Conservation (phyloP, 768 basidiomycete genomes). For the Lactarius evosmus region DNA sequence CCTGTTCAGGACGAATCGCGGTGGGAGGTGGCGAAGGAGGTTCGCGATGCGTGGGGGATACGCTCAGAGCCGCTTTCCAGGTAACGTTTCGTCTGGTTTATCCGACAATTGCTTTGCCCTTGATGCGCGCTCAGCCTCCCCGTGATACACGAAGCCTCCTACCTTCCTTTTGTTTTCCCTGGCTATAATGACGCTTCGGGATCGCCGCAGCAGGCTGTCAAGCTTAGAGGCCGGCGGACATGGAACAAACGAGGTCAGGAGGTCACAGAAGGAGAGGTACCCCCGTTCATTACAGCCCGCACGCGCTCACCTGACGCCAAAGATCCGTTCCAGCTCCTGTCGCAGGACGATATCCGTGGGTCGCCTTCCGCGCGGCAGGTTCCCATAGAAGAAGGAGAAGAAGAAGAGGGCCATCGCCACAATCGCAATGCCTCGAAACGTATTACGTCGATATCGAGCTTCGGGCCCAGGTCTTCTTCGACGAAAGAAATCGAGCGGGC, state of each 20-base stretch:
- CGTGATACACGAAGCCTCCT: slow-evolving; percentile 26
- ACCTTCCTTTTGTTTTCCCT: slow-evolving; percentile 27
- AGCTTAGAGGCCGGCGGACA: slow-evolving; percentile 24
- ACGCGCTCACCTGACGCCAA: slow-evolving; percentile 12
- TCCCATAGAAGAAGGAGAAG: neutral
- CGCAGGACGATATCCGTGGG: slow-evolving; percentile 17
- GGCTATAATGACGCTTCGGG: slow-evolving; percentile 17
- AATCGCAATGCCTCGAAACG: slow-evolving; percentile 17
- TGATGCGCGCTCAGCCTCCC: slow-evolving; percentile 10
- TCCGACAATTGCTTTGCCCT: neutral
- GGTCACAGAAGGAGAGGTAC: slow-evolving; percentile 21
- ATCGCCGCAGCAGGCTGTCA: slow-evolving; percentile 18
- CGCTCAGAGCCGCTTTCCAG: slow-evolving; percentile 11
- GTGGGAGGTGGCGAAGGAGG: slow-evolving; percentile 23
- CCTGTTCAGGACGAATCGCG: slow-evolving; percentile 19
- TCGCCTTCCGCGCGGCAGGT: slow-evolving; percentile 15
- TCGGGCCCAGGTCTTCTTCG: slow-evolving; percentile 12
- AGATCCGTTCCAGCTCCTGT: slow-evolving; percentile 18
- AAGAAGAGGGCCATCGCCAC: neutral
- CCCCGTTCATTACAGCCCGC: neutral
- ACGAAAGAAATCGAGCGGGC: slow-evolving; percentile 4
- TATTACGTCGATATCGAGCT: slow-evolving; percentile 23
- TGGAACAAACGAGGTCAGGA: slow-evolving; percentile 29
- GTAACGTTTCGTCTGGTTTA: slow-evolving; percentile 7
- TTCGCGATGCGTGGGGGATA: slow-evolving; percentile 23